These are phyloP conservation scores for Leucocoprinus birnbaumii DNA, from an alignment of 768 basidiomycete species.

Conservation along the genomic window DNA sequence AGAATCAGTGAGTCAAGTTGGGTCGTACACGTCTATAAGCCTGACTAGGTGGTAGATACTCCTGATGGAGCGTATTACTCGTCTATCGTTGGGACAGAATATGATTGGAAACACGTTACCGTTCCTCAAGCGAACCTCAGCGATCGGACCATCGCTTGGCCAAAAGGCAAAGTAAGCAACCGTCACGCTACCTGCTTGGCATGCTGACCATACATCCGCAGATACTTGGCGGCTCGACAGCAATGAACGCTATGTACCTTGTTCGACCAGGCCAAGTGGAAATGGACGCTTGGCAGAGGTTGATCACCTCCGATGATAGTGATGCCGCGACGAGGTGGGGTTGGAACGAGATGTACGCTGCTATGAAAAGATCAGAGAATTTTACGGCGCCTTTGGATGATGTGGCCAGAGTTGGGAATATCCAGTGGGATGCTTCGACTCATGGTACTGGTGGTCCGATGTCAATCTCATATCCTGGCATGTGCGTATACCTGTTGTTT, in stretches of 20 bases:
- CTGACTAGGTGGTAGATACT: conserved; percentile 25
- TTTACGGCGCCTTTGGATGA: conserved; percentile 45
- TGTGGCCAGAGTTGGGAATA: conserved; percentile 35
- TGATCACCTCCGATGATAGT: conserved; percentile 31
- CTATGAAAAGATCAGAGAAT: conserved; percentile 52
- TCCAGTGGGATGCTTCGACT: conserved; percentile 37
- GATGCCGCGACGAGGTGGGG: conserved; percentile 33
- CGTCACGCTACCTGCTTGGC: neutral
- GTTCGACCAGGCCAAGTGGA: conserved; percentile 47
- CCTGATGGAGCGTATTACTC: conserved; percentile 47
- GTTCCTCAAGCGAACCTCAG: conserved; percentile 37
- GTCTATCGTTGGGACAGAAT: conserved; percentile 39
- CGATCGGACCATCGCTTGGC: conserved; percentile 45
- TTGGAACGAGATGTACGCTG: conserved; percentile 41
- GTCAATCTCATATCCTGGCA: conserved; percentile 40
- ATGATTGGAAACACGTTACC: conserved; percentile 49
- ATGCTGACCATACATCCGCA: conserved; percentile 1
- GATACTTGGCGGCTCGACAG: conserved; percentile 57
- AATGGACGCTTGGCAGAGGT: conserved; percentile 39
- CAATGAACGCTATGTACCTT: conserved; percentile 62
- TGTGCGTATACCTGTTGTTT: conserved; percentile 28
- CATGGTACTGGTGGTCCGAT: conserved; percentile 53
- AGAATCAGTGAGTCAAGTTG: conserved; percentile 25
- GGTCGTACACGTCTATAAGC: neutral
- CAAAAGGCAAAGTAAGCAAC: conserved; percentile 45